Evolutionary conservation across 164 flowering plant species (phyloP).

Genomic region (Annona squamosa): DNA sequence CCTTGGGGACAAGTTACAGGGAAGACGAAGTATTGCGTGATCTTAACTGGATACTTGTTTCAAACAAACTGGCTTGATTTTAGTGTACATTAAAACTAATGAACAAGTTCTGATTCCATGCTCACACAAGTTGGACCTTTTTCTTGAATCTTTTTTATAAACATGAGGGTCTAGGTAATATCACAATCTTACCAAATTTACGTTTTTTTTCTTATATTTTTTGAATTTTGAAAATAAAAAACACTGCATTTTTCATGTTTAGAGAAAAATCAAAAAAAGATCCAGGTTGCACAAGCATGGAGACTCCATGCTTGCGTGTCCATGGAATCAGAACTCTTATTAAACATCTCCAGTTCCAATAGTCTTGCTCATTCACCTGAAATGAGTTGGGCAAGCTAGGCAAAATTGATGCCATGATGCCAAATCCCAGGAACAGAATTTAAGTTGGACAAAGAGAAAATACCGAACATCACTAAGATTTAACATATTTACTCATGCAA

Average conservation of each 20-base stretch:
- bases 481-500: not conserved
- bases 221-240: no score
- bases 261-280: no score
- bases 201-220: no score
- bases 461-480: not conserved
- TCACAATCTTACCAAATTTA: no score
- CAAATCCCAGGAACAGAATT: not conserved
- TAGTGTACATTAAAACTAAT: not conserved
- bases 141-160: no score
- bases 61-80: not conserved
- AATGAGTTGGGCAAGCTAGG: not conserved
- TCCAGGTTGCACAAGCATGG: no score
- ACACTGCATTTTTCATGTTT: no score
- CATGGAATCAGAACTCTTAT: no score
- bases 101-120: not conserved
- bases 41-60: not conserved
- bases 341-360: not conserved
- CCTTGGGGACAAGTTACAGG: no score
- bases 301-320: no score
- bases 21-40: not conserved
- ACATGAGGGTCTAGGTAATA: no score
- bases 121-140: no score
- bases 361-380: not conserved
- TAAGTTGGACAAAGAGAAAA: not conserved
- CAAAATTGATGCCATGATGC: not conserved